Base-by-base conservation (phyloP, 2,329 filamentous ascomycete genomes). In the Botrytis fabae region DNA sequence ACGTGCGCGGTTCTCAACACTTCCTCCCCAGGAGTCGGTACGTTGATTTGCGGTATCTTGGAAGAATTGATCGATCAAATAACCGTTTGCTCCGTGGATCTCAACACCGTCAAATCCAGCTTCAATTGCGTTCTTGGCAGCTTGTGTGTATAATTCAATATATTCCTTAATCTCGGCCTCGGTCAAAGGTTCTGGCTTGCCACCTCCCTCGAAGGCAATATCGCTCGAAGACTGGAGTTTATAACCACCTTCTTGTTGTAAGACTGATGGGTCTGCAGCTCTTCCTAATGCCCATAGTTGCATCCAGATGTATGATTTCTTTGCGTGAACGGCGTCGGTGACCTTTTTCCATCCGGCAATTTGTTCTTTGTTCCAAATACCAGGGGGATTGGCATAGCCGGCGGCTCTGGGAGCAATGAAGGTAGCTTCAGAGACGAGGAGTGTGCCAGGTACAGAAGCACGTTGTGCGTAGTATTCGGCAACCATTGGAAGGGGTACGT, bases 251-350 rank as follows among this genome's bases (percentile, higher is more conserved):
- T 76, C 76, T 40, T 42, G 28, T 69, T 75, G 72, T 51, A 80
- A 48, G 8, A 71, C 25, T 2, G 35, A 48, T 20, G 74, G 65
- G 6, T 65, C 14, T 6, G 79, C 78, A 18, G 80, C 78, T 16
- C 90, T 85, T 7, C 90, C 90, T 0, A 89, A 80, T 1, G 86
- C 86, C 88, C 88, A 91, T 2, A 92, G 81, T 79, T 91, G 90
- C 8, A 85, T 77, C 81, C 85, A 91, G 75, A 91, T 88, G 77
- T 84, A 86, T 38, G 83, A 85, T 38, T 86, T 86, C 78, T 89
- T 89, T 42, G 82, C 83, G 81, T 91, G 89, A 4, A 91, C 89
- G 4, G 85, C 86, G 69, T 86, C 84, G 1, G 87, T 88, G 61
- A 91, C 83, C 68, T 84, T 82, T 75, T 86, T 87, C 90, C 89